Conservation (phyloP, 768 basidiomycete genomes). For the Suillus sp. region DNA sequence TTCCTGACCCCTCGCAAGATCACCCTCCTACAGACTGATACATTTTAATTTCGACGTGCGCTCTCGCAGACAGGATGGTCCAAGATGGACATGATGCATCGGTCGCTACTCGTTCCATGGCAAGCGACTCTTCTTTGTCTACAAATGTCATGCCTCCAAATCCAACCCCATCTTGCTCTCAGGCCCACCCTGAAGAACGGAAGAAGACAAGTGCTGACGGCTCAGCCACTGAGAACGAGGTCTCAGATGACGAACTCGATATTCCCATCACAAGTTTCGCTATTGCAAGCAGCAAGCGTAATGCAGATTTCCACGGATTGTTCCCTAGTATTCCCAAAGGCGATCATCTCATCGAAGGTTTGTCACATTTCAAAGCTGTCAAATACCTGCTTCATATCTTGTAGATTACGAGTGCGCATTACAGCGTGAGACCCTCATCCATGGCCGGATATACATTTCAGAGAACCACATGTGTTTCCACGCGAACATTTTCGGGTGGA, state of each 20-base stretch:
- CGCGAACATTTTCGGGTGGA: constrained; percentile 99
- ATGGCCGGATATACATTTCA: constrained; percentile 94
- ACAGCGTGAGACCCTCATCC: constrained; percentile 94
- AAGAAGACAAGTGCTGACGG: constrained; percentile 10
- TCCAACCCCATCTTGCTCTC: constrained; percentile 26
- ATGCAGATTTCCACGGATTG: constrained; percentile 93
- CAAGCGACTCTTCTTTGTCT: constrained; percentile 23
- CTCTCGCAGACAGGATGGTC: constrained; percentile 34
- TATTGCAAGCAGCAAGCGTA: constrained; percentile 92
- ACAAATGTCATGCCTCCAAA: constrained; percentile 31
- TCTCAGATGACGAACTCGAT: constrained; percentile 47
- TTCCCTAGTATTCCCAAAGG: constrained; percentile 90
- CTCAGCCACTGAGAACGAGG: constrained; percentile 29
- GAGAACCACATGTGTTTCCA: constrained; percentile 99
- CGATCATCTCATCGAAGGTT: constrained; percentile 97
- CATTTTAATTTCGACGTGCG: constrained; percentile 29
- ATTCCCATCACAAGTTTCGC: constrained; percentile 96
- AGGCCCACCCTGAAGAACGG: constrained; percentile 26
- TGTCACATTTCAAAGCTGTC: background rate
- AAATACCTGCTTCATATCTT: background rate
- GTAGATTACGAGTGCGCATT: constrained; percentile 97
- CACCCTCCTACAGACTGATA: constrained; percentile 19
- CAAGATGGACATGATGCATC: constrained; percentile 36
- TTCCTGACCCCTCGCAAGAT: constrained; percentile 19
- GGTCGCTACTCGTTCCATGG: constrained; percentile 32